Conservation (phyloP, 352 stramenopile genomes). For the Phytophthora crassamura region DNA sequence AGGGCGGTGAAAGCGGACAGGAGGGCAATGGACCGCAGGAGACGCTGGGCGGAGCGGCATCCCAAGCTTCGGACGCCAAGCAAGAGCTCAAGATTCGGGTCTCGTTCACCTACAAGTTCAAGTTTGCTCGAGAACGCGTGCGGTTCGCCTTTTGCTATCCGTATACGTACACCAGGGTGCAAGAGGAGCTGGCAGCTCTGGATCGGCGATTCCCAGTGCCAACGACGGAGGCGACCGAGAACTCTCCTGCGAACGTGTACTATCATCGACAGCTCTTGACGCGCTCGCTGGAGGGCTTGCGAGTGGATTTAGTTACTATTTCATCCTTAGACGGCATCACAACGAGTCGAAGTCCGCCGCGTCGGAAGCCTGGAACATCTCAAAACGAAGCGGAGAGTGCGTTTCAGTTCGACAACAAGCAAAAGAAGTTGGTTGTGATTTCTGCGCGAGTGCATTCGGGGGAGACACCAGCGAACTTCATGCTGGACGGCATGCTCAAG, state of each 20-base stretch:
- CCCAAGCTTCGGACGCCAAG: conserved; percentile 3
- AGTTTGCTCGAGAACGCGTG: conserved; percentile 58
- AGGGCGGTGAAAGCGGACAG: conserved; percentile 19
- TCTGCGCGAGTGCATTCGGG: conserved; percentile 86
- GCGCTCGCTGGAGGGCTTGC: conserved; percentile 65
- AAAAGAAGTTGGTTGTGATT: conserved; percentile 71
- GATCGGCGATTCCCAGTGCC: conserved; percentile 37
- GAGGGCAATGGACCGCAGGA: conserved; percentile 33
- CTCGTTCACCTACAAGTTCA: conserved; percentile 69
- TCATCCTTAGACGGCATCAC: conserved; percentile 67
- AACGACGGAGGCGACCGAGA: not conserved
- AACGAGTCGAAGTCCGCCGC: conserved; percentile 2
- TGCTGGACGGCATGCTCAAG: conserved; percentile 91
- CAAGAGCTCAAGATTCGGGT: conserved; percentile 60
- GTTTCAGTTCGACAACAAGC: conserved; percentile 33
- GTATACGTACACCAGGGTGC: conserved; percentile 81
- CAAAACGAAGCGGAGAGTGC: conserved; percentile 31
- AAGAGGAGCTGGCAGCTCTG: conserved; percentile 53
- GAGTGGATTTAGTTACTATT: conserved; percentile 87
- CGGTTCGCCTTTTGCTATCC: conserved; percentile 85
- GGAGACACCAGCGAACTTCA: conserved; percentile 88
- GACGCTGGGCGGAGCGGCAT: not conserved
- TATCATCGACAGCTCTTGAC: conserved; percentile 84
- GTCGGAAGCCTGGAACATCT: conserved; percentile 17
- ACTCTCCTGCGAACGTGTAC: conserved; percentile 58